Conservation (phyloP, 2,329 filamentous ascomycete species). For the Aspergillus awamori region DNA sequence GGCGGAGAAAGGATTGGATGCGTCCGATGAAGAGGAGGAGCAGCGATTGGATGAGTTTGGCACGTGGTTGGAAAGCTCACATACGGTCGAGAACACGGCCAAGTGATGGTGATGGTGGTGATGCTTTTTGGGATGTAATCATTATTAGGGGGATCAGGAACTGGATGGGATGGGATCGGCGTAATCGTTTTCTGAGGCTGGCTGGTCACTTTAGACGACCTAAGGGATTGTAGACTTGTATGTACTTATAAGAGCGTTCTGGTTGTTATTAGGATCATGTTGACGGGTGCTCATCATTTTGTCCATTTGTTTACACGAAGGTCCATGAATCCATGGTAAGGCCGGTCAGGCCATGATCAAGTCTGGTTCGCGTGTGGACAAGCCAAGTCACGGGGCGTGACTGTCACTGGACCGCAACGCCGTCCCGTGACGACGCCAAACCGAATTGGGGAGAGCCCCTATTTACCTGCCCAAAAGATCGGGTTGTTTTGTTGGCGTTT, state of each 20-base stretch:
- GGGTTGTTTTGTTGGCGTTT: not conserved
- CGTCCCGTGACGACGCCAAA: slow-evolving; percentile 26
- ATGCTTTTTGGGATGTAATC: not conserved
- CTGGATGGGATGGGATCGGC: not conserved
- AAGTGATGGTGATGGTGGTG: slow-evolving; percentile 20
- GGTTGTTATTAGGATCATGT: not conserved
- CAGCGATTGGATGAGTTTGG: slow-evolving; percentile 53
- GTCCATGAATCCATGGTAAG: not conserved
- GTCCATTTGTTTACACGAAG: not conserved
- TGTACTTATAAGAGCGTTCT: not conserved
- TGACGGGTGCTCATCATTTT: not conserved
- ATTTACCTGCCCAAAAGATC: slow-evolving; percentile 23
- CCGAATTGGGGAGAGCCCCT: slow-evolving; percentile 26
- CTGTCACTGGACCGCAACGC: slow-evolving; percentile 28
- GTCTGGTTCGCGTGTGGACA: slow-evolving; percentile 13
- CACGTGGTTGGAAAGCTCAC: slow-evolving; percentile 47
- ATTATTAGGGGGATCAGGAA: not conserved
- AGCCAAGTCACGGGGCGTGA: slow-evolving; percentile 32
- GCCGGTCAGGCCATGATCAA: not conserved
- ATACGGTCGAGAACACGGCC: slow-evolving; percentile 28
- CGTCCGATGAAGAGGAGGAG: slow-evolving; percentile 49
- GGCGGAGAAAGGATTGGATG: slow-evolving; percentile 49
- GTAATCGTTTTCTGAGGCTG: not conserved
- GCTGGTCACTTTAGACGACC: not conserved
- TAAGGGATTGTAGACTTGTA: not conserved